phyloP scores from a whole-genome alignment of 371 early-diverging fungal genomes.

The Fennellomyces sp. region DNA sequence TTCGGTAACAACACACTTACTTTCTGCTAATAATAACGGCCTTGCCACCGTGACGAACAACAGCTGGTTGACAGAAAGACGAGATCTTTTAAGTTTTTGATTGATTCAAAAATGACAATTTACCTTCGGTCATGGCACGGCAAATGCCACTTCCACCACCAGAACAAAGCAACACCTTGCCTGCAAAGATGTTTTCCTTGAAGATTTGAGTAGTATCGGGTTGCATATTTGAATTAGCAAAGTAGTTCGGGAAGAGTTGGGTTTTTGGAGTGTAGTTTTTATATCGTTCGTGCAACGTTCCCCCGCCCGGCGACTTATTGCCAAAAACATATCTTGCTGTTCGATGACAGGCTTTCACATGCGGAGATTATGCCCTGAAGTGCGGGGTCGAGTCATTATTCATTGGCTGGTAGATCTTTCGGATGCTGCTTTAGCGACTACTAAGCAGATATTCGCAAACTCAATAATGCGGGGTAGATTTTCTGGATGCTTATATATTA shows the following conservation, averaged over 20 bases:
- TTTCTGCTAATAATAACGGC: slow-evolving; percentile 70
- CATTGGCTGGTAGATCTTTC: too few relatives aligned
- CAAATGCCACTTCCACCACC: slow-evolving; percentile 77
- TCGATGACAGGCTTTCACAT: too few relatives aligned
- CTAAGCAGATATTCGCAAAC: too few relatives aligned
- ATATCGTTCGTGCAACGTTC: neutral
- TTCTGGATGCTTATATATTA: too few relatives aligned
- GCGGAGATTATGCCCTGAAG: too few relatives aligned
- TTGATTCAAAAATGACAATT: too few relatives aligned
- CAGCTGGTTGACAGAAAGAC: too few relatives aligned
- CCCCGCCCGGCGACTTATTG: neutral
- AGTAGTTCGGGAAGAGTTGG: neutral
- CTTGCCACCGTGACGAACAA: slow-evolving; percentile 76
- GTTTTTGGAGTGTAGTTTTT: neutral
- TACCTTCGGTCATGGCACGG: slow-evolving; percentile 77
- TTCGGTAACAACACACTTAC: slow-evolving; percentile 26
- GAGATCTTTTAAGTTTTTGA: too few relatives aligned
- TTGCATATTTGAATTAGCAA: neutral
- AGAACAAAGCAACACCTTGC: slow-evolving; percentile 49
- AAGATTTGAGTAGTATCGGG: slow-evolving; percentile 42
- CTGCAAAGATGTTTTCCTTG: slow-evolving; percentile 42
- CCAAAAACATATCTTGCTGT: neutral
- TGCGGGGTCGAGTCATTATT: too few relatives aligned
- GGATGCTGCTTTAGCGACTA: too few relatives aligned
- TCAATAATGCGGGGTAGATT: too few relatives aligned